Evolutionary conservation across 805 yeast species (phyloP), one percentile per base, ranked within the genome.

Genomic region (Torulaspora maleeae): DNA sequence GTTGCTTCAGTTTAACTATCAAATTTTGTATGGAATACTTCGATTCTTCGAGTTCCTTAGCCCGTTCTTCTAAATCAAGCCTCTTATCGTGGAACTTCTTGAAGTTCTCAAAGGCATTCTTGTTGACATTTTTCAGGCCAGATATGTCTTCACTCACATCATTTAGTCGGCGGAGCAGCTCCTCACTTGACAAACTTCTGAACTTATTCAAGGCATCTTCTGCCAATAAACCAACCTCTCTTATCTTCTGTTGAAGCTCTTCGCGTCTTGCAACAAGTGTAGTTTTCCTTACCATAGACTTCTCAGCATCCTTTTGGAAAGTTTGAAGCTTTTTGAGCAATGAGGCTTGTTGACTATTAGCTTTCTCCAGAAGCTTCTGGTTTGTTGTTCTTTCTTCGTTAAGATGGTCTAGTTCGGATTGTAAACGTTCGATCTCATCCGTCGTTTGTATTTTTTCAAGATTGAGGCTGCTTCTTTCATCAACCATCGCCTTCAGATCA

Each of bases 141-240:
- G 78, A 76, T 32, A 91, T 68, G 24, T 75, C 77, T 28, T 75
- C 77, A 34, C 81, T 78, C 5, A 79, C 75, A 22, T 65, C 65
- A 41, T 77, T 80, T 48, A 88, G 70, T 43, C 74, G 69, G 12
- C 63, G 56, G 39, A 86, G 63, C 27, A 90, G 63, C 5, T 74
- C 71, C 30, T 77, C 79, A 9, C 87, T 78, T 2, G 68, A 59
- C 15, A 69, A 54, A 28, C 67, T 61, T 28, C 72, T 74, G 55
- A 72, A 78, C 27, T 65, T 59, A 11, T 72, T 73, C 52, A 86
- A 80, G 0, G 93, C 89, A 43, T 86, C 89, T 56, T 89, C 96
- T 0, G 96, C 91, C 13, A 91, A 70, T 3, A 85, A 86, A n/a
- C 97, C 97, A 33, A 90, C 67, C 34, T 86, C 95, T 49, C 90